Percentiles rank a stretch among this genome's conserved stretches.
Conservation (phyloP, 441 rosid species). For the Mallotus repandus region DNA sequence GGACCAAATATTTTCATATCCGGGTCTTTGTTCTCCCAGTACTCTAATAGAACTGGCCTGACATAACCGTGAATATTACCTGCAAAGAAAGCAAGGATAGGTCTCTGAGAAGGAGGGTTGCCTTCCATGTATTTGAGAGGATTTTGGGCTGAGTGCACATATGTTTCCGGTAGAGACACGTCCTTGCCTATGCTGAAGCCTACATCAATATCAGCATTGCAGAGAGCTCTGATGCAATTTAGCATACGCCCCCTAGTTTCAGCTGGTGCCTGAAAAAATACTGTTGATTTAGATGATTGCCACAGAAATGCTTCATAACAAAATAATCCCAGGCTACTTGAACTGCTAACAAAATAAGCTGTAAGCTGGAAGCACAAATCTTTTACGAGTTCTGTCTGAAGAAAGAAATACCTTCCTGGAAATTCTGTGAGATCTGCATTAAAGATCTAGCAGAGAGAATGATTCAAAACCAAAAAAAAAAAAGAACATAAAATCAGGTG, state of each 20-base stretch:
- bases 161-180: conserved; percentile 76
- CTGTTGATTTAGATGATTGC: neutral
- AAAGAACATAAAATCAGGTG: neutral
- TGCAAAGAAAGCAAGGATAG: conserved; percentile 74
- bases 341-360: neutral
- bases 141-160: conserved; percentile 45
- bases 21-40: conserved; percentile 78
- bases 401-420: neutral
- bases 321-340: neutral
- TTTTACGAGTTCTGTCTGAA: neutral
- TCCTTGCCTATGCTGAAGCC: conserved; percentile 82
- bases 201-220: conserved; percentile 78
- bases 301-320: neutral
- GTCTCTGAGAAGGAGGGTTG: conserved; percentile 54
- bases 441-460: neutral
- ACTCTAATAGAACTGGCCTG: conserved; percentile 58
- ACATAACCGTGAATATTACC: conserved; percentile 77
- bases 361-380: neutral
- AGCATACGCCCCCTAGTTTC: conserved; percentile 68
- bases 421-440: neutral
- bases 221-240: conserved; percentile 76
- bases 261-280: conserved; percentile 62
- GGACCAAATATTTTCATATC: conserved; percentile 72
- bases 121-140: conserved; percentile 63
- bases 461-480: neutral